Base-by-base conservation (phyloP, 2,329 filamentous ascomycete species). In the Curvularia sp. region DNA sequence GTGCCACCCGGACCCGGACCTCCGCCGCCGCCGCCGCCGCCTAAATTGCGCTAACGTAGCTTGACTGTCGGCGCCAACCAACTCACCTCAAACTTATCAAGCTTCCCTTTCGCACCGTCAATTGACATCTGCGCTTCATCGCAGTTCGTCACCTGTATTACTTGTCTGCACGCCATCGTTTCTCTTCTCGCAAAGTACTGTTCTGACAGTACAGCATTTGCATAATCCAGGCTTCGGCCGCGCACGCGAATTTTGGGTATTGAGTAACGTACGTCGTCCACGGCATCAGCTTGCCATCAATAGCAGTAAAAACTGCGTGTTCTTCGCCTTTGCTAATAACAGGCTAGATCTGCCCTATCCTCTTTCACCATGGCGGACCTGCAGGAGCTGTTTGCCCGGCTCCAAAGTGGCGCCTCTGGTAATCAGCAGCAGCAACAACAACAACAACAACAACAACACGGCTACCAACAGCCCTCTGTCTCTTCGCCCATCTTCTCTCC, bases 401-500 rank as follows among this genome's bases (percentile, higher is more conserved):
- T 81, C 51, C 79, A 79, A 67, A 73, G 73, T 42, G 69, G 73
- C 61, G 65, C 66, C 59, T 58, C 63, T 50, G 53, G 67, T 59
- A 67, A 68, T 57, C 67, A 67, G 9, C 59, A 67, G 34, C 71
- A 68, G 18, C 51, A 62, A 32, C 51, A 62, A 32, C 68, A 68
- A 32, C 64, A 67, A 12, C 59, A 67, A 30, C 70, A 67, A n/a
- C 50, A 62, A 30, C 68, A 68, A 27, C 64, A 67, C 53, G 61
- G 64, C 51, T 62, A 65, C 48, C 84, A 87, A 66, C 83, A 83
- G 56, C 84, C 86, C 34, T 82, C 82, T 18, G 84, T 87, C 28
- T 84, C 85, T 13, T 87, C 86, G 41, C 82, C 84, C 34, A 72
- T 86, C 53, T 83, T 83, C 68, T 86, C 84, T 42, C 85, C 86